Percentiles rank a stretch among this genome's conserved stretches.
Evolutionary conservation across 148 eudicot genomes (phyloP).

Genomic region (Silene uniflora): DNA sequence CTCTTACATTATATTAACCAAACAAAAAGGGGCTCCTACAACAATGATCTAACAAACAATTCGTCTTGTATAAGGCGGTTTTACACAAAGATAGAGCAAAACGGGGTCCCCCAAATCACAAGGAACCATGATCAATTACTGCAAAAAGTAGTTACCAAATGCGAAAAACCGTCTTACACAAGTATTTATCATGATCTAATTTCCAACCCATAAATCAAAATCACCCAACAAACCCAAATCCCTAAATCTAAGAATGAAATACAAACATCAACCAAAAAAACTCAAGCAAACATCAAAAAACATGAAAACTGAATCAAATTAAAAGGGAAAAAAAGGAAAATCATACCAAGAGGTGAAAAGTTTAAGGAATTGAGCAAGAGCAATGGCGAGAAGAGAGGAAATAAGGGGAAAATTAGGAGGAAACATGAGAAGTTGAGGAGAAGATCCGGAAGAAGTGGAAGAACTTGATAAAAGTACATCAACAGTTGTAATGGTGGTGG

Average conservation of each 20-base stretch:
- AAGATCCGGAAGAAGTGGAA: conserved; percentile 20
- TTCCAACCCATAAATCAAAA: no score
- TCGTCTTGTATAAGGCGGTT: no score
- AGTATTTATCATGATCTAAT: no score
- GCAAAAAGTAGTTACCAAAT: no score
- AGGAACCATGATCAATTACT: no score
- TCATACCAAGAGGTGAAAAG: conserved; percentile 51
- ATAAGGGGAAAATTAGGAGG: conserved; percentile 49
- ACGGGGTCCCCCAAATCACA: no score
- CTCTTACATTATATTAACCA: no score
- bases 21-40: no score
- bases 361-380: conserved; percentile 58
- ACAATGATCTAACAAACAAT: no score
- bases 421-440: conserved; percentile 27
- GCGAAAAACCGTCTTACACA: no score
- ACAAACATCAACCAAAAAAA: background rate
- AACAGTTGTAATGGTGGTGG: conserved; percentile 11
- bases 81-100: no score
- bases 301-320: background rate
- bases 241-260: background rate
- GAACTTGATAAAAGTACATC: conserved; percentile 27
- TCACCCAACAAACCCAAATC: background rate
- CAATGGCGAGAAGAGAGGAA: conserved; percentile 48
- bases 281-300: background rate
- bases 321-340: background rate